Evolutionary conservation across 768 basidiomycete genomes (phyloP).

Genomic region (Trametes elegans): DNA sequence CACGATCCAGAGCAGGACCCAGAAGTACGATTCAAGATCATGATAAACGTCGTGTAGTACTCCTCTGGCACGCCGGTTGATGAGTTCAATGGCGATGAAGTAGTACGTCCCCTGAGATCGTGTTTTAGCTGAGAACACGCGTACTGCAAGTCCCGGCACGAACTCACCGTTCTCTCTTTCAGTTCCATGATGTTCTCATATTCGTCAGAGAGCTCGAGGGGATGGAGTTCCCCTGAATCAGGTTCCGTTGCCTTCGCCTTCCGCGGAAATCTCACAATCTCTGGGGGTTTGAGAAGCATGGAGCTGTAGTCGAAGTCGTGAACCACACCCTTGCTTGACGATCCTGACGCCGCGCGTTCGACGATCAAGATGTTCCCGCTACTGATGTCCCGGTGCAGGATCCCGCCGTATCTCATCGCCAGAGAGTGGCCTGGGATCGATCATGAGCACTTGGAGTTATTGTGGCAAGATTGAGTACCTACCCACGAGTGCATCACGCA

Average conservation of each 20-base stretch:
- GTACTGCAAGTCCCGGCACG: too few relatives aligned
- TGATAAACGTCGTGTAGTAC: not conserved
- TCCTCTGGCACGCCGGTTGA: not conserved
- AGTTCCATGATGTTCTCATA: too few relatives aligned
- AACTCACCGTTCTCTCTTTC: too few relatives aligned
- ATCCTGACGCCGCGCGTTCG: not conserved
- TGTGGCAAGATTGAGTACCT: not conserved
- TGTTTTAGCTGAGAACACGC: too few relatives aligned
- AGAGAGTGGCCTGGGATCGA: not conserved
- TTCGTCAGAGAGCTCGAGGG: too few relatives aligned
- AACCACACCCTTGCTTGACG: not conserved
- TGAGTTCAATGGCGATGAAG: conserved; percentile 3
- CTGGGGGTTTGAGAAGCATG: too few relatives aligned
- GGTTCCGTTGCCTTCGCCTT: too few relatives aligned
- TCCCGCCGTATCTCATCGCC: not conserved
- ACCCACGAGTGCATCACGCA: conserved; percentile 17
- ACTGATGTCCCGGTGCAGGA: not conserved
- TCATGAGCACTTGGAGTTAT: too few relatives aligned
- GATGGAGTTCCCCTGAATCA: too few relatives aligned
- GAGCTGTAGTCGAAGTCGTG: conserved; percentile 1
- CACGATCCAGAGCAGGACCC: conserved; percentile 13
- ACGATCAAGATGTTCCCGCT: conserved; percentile 5
- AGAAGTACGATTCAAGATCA: conserved; percentile 18
- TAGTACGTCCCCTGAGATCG: conserved; percentile 4
- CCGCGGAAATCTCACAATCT: too few relatives aligned